phyloP scores from a whole-genome alignment of 2,329 filamentous ascomycete genomes.

The Thermomyces lanuginosus region DNA sequence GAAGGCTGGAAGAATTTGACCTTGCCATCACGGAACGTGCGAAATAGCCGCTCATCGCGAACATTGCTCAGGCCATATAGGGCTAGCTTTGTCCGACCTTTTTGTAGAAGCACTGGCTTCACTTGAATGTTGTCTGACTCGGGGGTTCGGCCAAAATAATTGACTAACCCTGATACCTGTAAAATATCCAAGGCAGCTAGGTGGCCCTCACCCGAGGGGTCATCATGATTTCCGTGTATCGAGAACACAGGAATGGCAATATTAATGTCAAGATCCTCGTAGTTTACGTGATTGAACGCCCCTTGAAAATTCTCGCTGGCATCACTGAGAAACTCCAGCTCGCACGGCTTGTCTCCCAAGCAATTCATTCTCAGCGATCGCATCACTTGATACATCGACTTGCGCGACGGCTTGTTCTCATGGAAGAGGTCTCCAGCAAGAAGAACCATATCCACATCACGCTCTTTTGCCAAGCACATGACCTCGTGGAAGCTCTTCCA shows the following conservation, averaged over 20 bases:
- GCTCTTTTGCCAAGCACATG: slow-evolving; percentile 68
- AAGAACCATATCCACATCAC: slow-evolving; percentile 92
- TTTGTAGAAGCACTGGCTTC: slow-evolving; percentile 84
- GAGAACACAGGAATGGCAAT: slow-evolving; percentile 94
- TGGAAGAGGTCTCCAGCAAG: slow-evolving; percentile 92
- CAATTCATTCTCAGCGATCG: slow-evolving; percentile 84
- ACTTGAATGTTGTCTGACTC: slow-evolving; percentile 87
- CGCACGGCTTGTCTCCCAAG: slow-evolving; percentile 85
- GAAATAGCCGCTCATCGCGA: slow-evolving; percentile 81
- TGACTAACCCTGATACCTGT: slow-evolving; percentile 78
- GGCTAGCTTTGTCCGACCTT: slow-evolving; percentile 80
- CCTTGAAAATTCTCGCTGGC: slow-evolving; percentile 80
- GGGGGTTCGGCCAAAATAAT: slow-evolving; percentile 86
- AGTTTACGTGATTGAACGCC: slow-evolving; percentile 87
- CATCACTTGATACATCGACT: slow-evolving; percentile 96
- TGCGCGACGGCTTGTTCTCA: slow-evolving; percentile 91
- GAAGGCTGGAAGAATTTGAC: slow-evolving; percentile 85
- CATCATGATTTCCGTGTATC: slow-evolving; percentile 96
- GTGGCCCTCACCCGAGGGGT: slow-evolving; percentile 90
- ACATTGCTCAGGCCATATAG: slow-evolving; percentile 93
- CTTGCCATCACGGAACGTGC: slow-evolving; percentile 81
- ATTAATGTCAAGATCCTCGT: slow-evolving; percentile 94
- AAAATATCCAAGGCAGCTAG: slow-evolving; percentile 80
- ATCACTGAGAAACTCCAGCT: slow-evolving; percentile 87
- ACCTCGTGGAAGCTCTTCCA: slow-evolving; percentile 95